Conservation (phyloP, 2,329 filamentous ascomycete species). For the Dendryphion nanum region DNA sequence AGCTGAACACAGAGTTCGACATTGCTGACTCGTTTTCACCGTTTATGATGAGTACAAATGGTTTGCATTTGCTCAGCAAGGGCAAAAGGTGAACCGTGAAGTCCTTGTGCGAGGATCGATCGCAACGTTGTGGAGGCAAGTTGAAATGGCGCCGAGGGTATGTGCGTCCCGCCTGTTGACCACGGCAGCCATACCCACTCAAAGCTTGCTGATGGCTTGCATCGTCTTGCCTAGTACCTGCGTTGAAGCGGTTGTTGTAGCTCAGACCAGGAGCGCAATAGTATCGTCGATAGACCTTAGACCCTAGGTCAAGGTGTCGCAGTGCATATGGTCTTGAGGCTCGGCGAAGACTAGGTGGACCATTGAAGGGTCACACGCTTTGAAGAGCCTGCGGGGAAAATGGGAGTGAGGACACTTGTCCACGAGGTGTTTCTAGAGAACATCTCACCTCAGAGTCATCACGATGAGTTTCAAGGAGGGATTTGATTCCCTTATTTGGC, state of each 20-base stretch:
- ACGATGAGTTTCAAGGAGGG: neutral
- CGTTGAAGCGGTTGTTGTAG: too few relatives aligned
- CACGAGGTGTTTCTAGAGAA: too few relatives aligned
- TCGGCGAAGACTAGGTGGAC: too few relatives aligned
- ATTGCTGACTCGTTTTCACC: slow-evolving; percentile 2
- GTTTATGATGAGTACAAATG: slow-evolving; percentile 2
- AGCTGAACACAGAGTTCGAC: neutral
- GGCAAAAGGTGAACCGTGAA: slow-evolving; percentile 11
- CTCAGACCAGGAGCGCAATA: too few relatives aligned
- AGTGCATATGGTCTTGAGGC: too few relatives aligned
- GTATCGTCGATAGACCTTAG: too few relatives aligned
- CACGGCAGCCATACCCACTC: slow-evolving; percentile 1
- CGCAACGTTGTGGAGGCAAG: slow-evolving; percentile 11
- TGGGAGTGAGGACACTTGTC: too few relatives aligned
- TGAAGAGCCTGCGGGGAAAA: too few relatives aligned
- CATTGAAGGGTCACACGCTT: too few relatives aligned
- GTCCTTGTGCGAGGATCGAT: slow-evolving; percentile 8
- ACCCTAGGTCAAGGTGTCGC: too few relatives aligned
- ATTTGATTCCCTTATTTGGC: neutral
- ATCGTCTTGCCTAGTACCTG: neutral
- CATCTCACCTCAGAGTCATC: too few relatives aligned
- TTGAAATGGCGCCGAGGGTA: slow-evolving; percentile 1
- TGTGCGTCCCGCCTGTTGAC: slow-evolving; percentile 7
- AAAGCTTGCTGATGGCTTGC: neutral
- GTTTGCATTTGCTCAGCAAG: slow-evolving; percentile 10